Percentiles rank a stretch among this genome's conserved stretches.
Evolutionary conservation across 2,329 filamentous ascomycete species (phyloP).

Genomic region (Fusarium proliferatum): DNA sequence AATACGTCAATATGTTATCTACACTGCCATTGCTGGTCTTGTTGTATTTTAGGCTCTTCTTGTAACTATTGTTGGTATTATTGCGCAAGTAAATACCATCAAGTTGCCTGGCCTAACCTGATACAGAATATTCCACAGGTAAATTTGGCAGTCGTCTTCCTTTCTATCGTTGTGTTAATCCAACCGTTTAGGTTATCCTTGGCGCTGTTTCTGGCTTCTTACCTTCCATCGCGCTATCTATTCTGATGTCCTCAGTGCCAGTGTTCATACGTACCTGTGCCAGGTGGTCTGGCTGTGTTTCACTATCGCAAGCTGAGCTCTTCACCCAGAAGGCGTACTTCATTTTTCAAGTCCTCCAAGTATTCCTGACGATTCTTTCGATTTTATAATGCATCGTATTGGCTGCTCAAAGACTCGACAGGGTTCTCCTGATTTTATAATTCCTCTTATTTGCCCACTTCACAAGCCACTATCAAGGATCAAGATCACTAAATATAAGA

Average conservation of each 20-base stretch:
- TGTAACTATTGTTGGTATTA: constrained; percentile 81
- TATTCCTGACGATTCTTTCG: too few species aligned
- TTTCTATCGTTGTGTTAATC: background rate
- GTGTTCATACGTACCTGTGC: constrained; percentile 73
- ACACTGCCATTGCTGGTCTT: constrained; percentile 74
- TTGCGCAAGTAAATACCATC: constrained; percentile 85
- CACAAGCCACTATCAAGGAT: too few species aligned
- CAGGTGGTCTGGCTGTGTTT: constrained; percentile 82
- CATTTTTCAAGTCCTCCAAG: too few species aligned
- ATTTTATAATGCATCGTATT: too few species aligned
- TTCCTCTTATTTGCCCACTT: too few species aligned
- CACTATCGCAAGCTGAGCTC: constrained; percentile 78
- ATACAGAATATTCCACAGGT: constrained; percentile 74
- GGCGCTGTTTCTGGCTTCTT: constrained; percentile 87
- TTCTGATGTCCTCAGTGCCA: constrained; percentile 87
- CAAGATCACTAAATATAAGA: too few species aligned
- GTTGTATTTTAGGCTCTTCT: constrained; percentile 88
- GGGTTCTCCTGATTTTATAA: too few species aligned
- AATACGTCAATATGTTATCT: constrained; percentile 71
- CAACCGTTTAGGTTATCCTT: constrained; percentile 63
- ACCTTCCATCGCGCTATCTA: constrained; percentile 80
- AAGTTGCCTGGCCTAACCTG: constrained; percentile 78
- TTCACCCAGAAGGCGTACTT: too few species aligned
- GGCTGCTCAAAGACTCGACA: too few species aligned
- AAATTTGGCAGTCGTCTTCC: background rate